Percentiles rank a stretch among this genome's conserved stretches.
Evolutionary conservation across 2,329 filamentous ascomycete genomes (phyloP).

Genomic region (Plectosphaerella sp.): DNA sequence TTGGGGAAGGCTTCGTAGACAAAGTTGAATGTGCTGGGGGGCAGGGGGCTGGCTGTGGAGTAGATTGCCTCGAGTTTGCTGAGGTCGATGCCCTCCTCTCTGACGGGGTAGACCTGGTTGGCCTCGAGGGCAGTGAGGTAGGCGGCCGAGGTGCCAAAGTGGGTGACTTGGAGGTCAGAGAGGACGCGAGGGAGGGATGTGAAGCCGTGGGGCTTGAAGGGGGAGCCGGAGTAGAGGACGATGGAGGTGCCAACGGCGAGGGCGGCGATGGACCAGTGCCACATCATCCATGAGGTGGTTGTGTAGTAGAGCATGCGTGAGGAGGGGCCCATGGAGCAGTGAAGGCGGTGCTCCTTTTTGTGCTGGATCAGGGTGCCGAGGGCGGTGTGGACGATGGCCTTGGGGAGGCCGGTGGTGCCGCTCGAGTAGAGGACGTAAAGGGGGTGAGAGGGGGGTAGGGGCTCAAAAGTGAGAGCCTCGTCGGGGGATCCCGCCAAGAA

Average conservation of each 20-base stretch:
- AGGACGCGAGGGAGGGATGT: conserved; percentile 80
- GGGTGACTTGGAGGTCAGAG: conserved; percentile 75
- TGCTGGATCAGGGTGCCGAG: conserved; percentile 90
- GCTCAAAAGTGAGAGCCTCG: conserved; percentile 60
- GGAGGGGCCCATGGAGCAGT: conserved; percentile 70
- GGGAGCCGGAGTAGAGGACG: conserved; percentile 87
- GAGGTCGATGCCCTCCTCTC: conserved; percentile 51
- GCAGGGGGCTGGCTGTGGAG: conserved; percentile 87
- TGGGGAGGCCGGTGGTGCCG: conserved; percentile 82
- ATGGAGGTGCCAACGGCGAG: conserved; percentile 79
- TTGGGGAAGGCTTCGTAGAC: conserved; percentile 79
- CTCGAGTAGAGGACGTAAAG: conserved; percentile 93
- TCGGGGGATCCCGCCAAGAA: conserved; percentile 37
- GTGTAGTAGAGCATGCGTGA: conserved; percentile 90
- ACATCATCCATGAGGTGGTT: conserved; percentile 99
- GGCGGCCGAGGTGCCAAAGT: conserved; percentile 92
- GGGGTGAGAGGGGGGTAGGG: conserved; percentile 79
- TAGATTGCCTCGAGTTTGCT: conserved; percentile 77
- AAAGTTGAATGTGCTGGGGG: conserved; percentile 88
- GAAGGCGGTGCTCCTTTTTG: conserved; percentile 91
- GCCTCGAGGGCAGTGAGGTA: conserved; percentile 91
- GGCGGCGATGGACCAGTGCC: conserved; percentile 91
- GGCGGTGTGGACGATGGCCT: conserved; percentile 90
- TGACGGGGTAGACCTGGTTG: conserved; percentile 57
- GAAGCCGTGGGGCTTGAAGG: conserved; percentile 75